A percentile compares a stretch with the other conserved stretches of the same genome.
Evolutionary conservation across 108 stramenopile species (phyloP).

Genomic region (Conticribra weissflogii): DNA sequence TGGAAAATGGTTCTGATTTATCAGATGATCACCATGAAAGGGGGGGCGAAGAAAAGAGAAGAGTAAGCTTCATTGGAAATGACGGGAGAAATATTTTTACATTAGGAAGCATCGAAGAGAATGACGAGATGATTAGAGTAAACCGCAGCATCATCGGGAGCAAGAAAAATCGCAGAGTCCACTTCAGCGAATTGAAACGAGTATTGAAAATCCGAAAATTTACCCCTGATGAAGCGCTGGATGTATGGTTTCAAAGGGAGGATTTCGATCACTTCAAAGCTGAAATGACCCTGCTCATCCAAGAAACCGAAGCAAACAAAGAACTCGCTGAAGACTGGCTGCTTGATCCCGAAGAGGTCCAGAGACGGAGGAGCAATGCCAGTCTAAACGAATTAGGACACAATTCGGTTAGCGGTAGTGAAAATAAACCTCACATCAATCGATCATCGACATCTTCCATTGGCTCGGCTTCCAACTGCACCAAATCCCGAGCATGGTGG

Average conservation of each 20-base stretch:
- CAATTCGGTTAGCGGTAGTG: no score
- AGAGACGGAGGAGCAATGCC: neutral
- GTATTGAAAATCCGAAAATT: conserved; percentile 45
- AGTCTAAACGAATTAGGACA: no score
- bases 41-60: conserved; percentile 1
- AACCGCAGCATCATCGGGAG: neutral
- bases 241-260: conserved; percentile 43
- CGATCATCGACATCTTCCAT: no score
- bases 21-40: neutral
- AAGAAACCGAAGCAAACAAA: conserved; percentile 35
- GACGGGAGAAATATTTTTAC: conserved; percentile 15
- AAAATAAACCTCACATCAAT: no score
- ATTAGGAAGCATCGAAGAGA: conserved; percentile 5
- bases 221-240: conserved; percentile 25
- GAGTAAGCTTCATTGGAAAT: conserved; percentile 10
- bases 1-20: conserved; percentile 4
- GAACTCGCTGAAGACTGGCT: conserved; percentile 43
- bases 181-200: conserved; percentile 49
- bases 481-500: conserved; percentile 66
- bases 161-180: conserved; percentile 5
- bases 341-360: conserved; percentile 25
- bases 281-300: conserved; percentile 46
- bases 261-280: conserved; percentile 48
- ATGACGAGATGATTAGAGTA: neutral
- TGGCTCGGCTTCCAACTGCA: neutral